Evolutionary conservation across 106 monocot genomes (phyloP).

Genomic region (Phalaenopsis equestris): DNA sequence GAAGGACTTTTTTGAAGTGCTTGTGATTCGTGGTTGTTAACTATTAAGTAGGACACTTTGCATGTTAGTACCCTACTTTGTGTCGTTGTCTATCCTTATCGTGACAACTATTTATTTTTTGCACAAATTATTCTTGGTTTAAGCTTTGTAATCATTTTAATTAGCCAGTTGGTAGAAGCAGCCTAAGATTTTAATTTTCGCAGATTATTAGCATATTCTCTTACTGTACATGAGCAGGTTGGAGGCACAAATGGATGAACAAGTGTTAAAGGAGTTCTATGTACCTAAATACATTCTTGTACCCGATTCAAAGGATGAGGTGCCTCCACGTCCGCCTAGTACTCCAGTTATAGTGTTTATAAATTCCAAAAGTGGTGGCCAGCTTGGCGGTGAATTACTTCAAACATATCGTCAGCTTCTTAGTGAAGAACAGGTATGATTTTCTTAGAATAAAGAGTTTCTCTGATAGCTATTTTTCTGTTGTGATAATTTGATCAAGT

Average conservation of each 20-base stretch:
- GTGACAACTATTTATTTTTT: background rate
- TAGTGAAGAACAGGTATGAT: conserved; percentile 47
- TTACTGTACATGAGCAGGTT: conserved; percentile 7
- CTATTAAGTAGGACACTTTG: background rate
- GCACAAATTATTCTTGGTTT: background rate
- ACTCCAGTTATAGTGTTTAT: conserved; percentile 85
- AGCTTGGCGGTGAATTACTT: conserved; percentile 74
- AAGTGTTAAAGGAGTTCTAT: conserved; percentile 37
- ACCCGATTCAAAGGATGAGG: conserved; percentile 18
- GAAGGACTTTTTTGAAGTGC: no score
- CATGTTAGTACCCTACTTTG: background rate
- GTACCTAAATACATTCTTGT: conserved; percentile 65
- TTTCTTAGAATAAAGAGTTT: conserved; percentile 1
- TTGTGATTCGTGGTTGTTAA: no score
- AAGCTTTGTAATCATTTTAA: background rate
- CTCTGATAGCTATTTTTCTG: background rate
- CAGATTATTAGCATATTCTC: background rate
- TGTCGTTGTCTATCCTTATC: background rate
- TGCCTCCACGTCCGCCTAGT: conserved; percentile 17
- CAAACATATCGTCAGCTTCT: conserved; percentile 68
- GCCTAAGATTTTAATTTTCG: background rate
- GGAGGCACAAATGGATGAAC: conserved; percentile 8
- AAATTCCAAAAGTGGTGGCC: conserved; percentile 80
- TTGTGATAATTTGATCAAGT: background rate
- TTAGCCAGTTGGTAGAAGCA: background rate